Evolutionary conservation across 2,329 filamentous ascomycete species (phyloP).

Genomic region (Calonectria ilicicola): DNA sequence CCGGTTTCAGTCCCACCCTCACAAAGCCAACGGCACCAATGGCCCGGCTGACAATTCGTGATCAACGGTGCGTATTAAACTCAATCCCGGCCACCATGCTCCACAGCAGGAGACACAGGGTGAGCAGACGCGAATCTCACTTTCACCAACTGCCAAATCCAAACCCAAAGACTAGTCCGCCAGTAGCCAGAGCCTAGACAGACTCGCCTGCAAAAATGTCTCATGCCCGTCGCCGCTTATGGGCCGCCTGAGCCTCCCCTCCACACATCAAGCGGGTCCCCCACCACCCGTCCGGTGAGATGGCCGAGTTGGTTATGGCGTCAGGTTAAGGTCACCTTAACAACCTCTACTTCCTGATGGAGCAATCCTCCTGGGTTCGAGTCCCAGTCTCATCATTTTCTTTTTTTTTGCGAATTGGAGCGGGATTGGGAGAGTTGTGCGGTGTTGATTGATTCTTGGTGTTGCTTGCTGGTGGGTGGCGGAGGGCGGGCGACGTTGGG

Average conservation of each 20-base stretch:
- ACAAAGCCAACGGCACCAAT: neutral
- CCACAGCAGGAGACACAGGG: neutral
- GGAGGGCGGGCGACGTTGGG: neutral
- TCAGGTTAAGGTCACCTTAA: conserved; percentile 38
- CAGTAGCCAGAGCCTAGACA: too few relatives aligned
- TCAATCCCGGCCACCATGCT: neutral
- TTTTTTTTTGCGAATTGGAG: conserved; percentile 7
- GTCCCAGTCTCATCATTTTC: conserved; percentile 34
- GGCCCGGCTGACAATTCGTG: neutral
- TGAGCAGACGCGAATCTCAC: neutral
- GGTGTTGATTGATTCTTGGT: neutral
- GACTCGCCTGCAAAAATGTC: neutral
- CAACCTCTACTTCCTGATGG: conserved; percentile 33
- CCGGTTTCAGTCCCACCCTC: neutral
- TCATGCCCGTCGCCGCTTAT: conserved; percentile 12
- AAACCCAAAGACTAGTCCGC: neutral
- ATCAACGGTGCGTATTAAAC: conserved; percentile 3
- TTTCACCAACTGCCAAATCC: too few relatives aligned
- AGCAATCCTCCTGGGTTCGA: conserved; percentile 39
- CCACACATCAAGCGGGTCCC: conserved; percentile 27
- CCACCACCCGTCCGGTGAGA: conserved; percentile 25
- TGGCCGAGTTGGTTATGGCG: conserved; percentile 40
- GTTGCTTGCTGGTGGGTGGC: neutral
- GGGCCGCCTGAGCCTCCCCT: neutral
- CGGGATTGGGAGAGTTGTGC: neutral